phyloP scores from a whole-genome alignment of 371 early-diverging fungal species.

The Mucor circinelloides region DNA sequence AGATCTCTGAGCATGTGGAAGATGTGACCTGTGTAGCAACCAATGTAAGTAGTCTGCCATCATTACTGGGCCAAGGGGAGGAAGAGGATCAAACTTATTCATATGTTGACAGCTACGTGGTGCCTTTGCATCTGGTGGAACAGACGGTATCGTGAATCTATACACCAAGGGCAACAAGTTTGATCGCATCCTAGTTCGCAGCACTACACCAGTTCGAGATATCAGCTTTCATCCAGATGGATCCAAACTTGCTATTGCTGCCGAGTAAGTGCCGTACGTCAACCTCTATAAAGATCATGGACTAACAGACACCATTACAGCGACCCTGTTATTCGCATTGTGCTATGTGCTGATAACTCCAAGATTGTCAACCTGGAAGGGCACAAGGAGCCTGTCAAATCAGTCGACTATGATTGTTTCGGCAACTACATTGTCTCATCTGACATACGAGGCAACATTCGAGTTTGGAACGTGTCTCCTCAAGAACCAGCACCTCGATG shows the following conservation, averaged over 20 bases:
- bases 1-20: constrained; percentile 21
- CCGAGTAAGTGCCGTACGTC: constrained; percentile 35
- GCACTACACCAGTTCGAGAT: constrained; percentile 38
- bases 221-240: constrained; percentile 35
- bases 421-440: constrained; percentile 57
- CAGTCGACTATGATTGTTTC: constrained; percentile 43
- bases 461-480: constrained; percentile 61
- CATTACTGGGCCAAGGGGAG: not conserved
- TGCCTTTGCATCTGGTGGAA: constrained; percentile 36
- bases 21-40: constrained; percentile 21
- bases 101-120: constrained; percentile 11
- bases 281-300: not conserved
- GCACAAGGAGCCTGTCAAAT: constrained; percentile 43
- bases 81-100: not conserved
- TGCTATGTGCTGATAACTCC: constrained; percentile 34
- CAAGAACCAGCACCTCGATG: constrained; percentile 41
- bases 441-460: constrained; percentile 59
- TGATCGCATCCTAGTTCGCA: constrained; percentile 38
- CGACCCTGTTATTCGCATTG: constrained; percentile 41
- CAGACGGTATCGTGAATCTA: constrained; percentile 40
- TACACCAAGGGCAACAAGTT: constrained; percentile 26
- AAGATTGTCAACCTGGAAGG: constrained; percentile 43
- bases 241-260: constrained; percentile 40
- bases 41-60: constrained; percentile 4
- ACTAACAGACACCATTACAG: constrained; percentile 14